These are phyloP conservation scores for Violaceomyces palustris DNA, from an alignment of 1,284 basidiomycete genomes.

Conservation along the genomic window DNA sequence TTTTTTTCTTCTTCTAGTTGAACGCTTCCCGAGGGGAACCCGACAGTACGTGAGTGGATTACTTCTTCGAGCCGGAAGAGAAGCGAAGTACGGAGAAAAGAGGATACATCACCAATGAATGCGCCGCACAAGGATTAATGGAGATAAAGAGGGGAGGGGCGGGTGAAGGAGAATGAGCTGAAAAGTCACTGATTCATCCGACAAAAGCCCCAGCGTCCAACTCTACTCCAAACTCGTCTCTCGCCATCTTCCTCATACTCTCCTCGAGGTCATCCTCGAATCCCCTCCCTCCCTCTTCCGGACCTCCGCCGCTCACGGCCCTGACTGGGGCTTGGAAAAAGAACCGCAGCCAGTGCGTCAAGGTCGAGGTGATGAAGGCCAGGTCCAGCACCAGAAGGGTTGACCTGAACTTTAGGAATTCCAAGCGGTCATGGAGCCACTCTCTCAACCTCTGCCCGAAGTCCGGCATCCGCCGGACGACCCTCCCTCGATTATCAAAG, in stretches of 20 bases:
- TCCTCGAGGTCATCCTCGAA: constrained; percentile 46
- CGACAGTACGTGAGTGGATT: too few relatives aligned
- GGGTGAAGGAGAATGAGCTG: too few relatives aligned
- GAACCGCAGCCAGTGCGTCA: constrained; percentile 23
- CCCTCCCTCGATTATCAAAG: too few relatives aligned
- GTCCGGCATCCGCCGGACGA: too few relatives aligned
- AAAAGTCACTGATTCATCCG: too few relatives aligned
- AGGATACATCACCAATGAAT: too few relatives aligned
- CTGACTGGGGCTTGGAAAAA: constrained; percentile 12
- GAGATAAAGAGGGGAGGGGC: too few relatives aligned
- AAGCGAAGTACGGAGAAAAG: too few relatives aligned
- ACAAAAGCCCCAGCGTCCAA: constrained; percentile 38
- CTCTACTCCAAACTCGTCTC: constrained; percentile 43
- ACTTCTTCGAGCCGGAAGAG: too few relatives aligned
- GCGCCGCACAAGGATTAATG: too few relatives aligned
- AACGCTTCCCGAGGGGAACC: too few relatives aligned
- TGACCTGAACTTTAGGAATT: constrained; percentile 34
- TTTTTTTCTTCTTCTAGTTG: too few relatives aligned
- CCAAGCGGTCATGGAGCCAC: constrained; percentile 27
- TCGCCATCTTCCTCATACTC: constrained; percentile 38
- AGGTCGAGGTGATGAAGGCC: constrained; percentile 22
- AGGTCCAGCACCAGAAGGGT: constrained; percentile 35
- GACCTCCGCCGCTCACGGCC: constrained; percentile 12
- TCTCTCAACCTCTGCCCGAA: constrained; percentile 9
- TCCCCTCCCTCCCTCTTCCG: constrained; percentile 12